Evolutionary conservation across 1,284 basidiomycete species (phyloP), one percentile per base, ranked within the genome.

Genomic region (Neotropicomus parvogracilis): DNA sequence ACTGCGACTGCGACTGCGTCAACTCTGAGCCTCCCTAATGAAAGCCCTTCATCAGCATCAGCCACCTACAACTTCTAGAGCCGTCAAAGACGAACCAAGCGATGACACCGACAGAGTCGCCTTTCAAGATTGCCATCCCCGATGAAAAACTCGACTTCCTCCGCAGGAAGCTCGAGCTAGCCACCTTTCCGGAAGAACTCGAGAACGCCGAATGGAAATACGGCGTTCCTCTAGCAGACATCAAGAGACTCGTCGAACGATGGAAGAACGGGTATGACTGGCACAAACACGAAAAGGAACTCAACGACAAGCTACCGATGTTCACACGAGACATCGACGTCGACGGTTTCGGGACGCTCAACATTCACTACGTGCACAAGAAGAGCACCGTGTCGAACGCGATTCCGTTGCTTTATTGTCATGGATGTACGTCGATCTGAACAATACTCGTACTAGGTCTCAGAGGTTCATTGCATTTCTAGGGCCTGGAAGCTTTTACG

Each of bases 401-500:
- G 3, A 71, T 75, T 20, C 75, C 75, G 0, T 43, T 76, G 11
- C 58, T 76, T 6, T 75, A 74, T 52, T 65, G 72, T 6, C 75
- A 76, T 36, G 74, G 75, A 27, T 77, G 75, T 74, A 10, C 3
- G 38, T 38, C 31, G 31, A 5, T 32, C 3, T 14, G 31, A n/a
- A 7, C 31, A 6, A 1, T 7, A 16, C 31, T 12, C 14, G n/a
- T 3, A n/a, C n/a, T n/a, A n/a, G n/a, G 13, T 32, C 8, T 8
- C 8, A 24, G 24, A 24, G 31, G 31, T 17, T 39, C 26, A 28
- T 10, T 0, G 26, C 5, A 8, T 6, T 7, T 40, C 5, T 19
- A 83, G 81, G 81, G 80, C 80, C 80, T 0, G 79, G 81, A 29
- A 70, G 71, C 53, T 81, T 82, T 57, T 60, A 78, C 17, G 80